Base-by-base conservation (phyloP, 2,329 filamentous ascomycete genomes). In the Trichoderma aggressivum region DNA sequence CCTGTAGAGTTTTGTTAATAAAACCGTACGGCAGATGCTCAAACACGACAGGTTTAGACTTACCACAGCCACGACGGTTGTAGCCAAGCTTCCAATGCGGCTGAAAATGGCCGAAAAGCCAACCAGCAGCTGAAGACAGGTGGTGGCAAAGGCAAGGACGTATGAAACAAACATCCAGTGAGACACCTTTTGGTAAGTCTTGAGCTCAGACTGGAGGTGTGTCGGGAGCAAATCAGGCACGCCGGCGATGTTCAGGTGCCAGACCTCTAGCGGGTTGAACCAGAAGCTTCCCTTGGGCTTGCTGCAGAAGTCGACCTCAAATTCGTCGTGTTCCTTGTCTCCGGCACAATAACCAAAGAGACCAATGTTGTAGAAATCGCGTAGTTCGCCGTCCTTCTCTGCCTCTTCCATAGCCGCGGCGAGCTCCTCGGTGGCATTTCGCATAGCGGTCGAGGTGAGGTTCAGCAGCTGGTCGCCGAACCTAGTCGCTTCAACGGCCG, bases 151-250 rank as follows among this genome's bases (percentile, higher is more conserved):
- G 8, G 28, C 58, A 43, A 70, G 58, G 8, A 62, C 67, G 18
- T 70, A 70, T 24, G 67, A 59, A 43, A 70, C 59, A 55, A 70
- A 70, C 67, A 70, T 70, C 67, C 67, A 70, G 58, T 70, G 59
- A 21, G 67, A 70, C 21, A 70, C 30, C 58, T 55, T 70, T 28
- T 70, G 56, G n/a, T 62, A 70, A 5, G 58, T 55, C 16, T 70
- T 34, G 10, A 70, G 39, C 21, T 70, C 30, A n/a, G 39, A 62
- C 58, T 70, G 67, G 14, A 70, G 67, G 32, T 62, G 58, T 8
- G 24, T 39, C 16, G 67, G 67, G n/a, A 70, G 43, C 30, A 70
- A 21, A 14, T 70, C 67, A 8, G 43, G 43, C 18, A 70, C 59
- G 16, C 67, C 67, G 28, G 34, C 56, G 4, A 39, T 43, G 24